Conservation (phyloP, 495 filamentous ascomycete species). For the Xylaria scruposa region DNA sequence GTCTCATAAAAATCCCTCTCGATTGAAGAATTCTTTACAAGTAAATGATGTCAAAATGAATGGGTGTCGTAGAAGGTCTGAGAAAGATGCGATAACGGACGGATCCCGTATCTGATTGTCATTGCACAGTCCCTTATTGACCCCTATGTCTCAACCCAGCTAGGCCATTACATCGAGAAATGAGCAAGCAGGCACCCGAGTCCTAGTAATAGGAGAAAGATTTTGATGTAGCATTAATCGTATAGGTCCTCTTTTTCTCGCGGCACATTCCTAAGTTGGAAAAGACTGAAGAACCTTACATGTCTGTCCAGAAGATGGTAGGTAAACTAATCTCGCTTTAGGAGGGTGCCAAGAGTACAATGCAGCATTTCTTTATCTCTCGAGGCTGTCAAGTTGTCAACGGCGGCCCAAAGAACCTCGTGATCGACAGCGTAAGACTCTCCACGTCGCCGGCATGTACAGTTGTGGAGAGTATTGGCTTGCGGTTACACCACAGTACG, state of each 20-base stretch:
- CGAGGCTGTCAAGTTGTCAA: constrained; percentile 8
- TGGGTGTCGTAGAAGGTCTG: no score
- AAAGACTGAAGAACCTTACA: background rate
- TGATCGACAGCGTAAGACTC: constrained; percentile 4
- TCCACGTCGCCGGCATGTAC: constrained; percentile 19
- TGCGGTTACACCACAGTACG: background rate
- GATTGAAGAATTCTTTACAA: no score
- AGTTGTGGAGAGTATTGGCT: background rate
- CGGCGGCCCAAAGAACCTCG: background rate
- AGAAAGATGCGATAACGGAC: background rate
- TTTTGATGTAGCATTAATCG: constrained; percentile 4
- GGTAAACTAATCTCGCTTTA: background rate
- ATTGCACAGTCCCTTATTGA: background rate
- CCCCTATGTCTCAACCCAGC: background rate
- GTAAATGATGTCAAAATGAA: no score
- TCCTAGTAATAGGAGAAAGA: background rate
- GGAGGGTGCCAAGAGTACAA: background rate
- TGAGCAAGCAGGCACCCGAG: background rate
- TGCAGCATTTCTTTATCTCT: background rate
- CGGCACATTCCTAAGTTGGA: background rate
- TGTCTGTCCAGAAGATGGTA: background rate
- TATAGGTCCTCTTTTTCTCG: background rate
- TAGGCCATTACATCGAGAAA: background rate
- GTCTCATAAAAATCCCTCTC: no score
- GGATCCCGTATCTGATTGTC: background rate